Evolutionary conservation across 257 asterid species (phyloP), one percentile per base, ranked within the genome.

Genomic region (Solanum okadae): DNA sequence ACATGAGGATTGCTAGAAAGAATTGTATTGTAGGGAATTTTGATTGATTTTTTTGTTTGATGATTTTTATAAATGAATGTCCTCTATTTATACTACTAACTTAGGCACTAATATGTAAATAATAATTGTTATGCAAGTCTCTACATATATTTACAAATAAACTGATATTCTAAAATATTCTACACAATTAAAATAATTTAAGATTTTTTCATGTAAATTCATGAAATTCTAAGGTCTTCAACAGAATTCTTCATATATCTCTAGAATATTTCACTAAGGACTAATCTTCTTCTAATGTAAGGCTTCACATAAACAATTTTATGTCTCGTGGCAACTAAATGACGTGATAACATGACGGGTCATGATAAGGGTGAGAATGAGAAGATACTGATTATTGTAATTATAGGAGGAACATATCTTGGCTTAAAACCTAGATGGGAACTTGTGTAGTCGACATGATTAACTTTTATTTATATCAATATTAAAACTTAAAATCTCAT

Each of bases 161-260:
- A 7, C 0, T 3, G 4, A 56, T 3, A 56, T 56, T 56, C n/a
- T 56, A 18, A 0, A 56, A 56, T 18, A 56, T 56, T 56, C 65
- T 2, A 56, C 8, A 49, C 10, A 18, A 6, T 2, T 56, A 18
- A 3, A 56, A 56, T 56, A 11, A 18, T 56, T 56, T 1, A 56
- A 56, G 4, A 0, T 0, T 20, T 56, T 56, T 18, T 0, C 4
- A 56, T 20, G 11, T 56, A 56, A 20, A 56, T 20, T 20, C 5
- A 20, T 3, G 11, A 56, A 20, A 56, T 20, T 56, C 25, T 7
- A 20, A 56, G 25, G 1, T 56, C 1, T 20, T 56, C 0, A 18
- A 20, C 3, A 0, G 0, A 8, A 20, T 56, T 56, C 0, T 56
- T 1, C 1, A 3, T 56, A 56, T 20, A 56, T 56, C 5, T 56